Conservation (phyloP, 2,329 filamentous ascomycete genomes). For the Zasmidium angulare region DNA sequence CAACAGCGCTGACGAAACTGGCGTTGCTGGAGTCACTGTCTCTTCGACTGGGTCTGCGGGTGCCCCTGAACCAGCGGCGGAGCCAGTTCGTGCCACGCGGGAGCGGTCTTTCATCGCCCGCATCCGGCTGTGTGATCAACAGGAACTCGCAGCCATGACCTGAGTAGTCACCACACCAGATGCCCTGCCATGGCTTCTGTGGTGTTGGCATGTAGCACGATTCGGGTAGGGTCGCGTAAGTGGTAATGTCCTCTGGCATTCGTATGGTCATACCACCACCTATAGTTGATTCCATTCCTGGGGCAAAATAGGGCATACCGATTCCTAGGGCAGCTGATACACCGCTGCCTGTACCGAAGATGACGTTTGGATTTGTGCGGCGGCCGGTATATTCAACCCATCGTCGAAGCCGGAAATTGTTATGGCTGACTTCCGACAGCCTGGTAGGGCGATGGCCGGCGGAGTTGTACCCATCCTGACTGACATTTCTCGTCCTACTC, state of each 20-base stretch:
- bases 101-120: slow-evolving; percentile 38
- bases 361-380: slow-evolving; percentile 29
- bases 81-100: slow-evolving; percentile 38
- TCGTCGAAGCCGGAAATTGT: slow-evolving; percentile 70
- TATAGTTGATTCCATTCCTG: slow-evolving; percentile 19
- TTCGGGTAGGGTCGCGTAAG: slow-evolving; percentile 72
- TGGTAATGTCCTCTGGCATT: slow-evolving; percentile 56
- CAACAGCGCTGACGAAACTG: slow-evolving; percentile 20
- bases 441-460: slow-evolving; percentile 51
- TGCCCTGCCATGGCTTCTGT: slow-evolving; percentile 80
- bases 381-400: slow-evolving; percentile 67
- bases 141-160: slow-evolving; percentile 88
- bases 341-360: slow-evolving; percentile 26
- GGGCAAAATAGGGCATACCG: slow-evolving; percentile 25
- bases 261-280: slow-evolving; percentile 40
- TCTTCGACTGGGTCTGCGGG: slow-evolving; percentile 19
- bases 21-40: slow-evolving; percentile 20
- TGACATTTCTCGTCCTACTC: slow-evolving; percentile 56
- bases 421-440: slow-evolving; percentile 63
- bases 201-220: slow-evolving; percentile 75
- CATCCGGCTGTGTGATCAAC: slow-evolving; percentile 72
- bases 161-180: slow-evolving; percentile 90
- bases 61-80: slow-evolving; percentile 31
- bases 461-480: slow-evolving; percentile 45
- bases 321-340: slow-evolving; percentile 31